Percentiles rank a stretch among this genome's conserved stretches.
These are phyloP conservation scores for Fusarium coicis DNA, from an alignment of 2,329 filamentous ascomycete species.

Conservation along the genomic window DNA sequence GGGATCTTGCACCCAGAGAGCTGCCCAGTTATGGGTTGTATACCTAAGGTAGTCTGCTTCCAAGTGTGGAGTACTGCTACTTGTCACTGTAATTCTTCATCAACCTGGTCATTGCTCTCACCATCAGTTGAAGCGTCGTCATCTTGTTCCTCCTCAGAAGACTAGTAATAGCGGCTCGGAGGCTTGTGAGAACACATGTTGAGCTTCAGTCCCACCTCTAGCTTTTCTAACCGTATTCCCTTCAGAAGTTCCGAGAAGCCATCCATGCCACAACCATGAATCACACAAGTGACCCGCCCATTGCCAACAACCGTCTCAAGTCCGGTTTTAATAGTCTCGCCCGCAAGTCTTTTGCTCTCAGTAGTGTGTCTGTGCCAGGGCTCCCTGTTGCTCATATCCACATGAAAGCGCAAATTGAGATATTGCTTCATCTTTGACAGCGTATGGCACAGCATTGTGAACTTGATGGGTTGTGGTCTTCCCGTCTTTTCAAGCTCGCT, in stretches of 20 bases:
- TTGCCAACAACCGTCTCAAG: not conserved
- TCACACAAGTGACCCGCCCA: not conserved
- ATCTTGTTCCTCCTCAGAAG: not conserved
- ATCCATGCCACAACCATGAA: not conserved
- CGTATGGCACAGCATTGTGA: not conserved
- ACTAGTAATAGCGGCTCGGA: not conserved
- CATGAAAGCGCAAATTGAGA: not conserved
- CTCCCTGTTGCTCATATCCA: not conserved
- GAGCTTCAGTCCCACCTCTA: not conserved
- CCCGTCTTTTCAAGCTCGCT: not conserved
- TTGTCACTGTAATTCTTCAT: not conserved
- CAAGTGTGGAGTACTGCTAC: not conserved
- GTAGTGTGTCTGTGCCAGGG: not conserved
- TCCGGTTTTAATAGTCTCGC: not conserved
- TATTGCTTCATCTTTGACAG: not conserved
- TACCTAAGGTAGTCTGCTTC: not conserved
- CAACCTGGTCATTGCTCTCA: not conserved
- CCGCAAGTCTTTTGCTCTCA: not conserved
- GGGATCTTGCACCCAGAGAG: not conserved
- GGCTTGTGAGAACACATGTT: not conserved
- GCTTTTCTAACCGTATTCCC: not conserved
- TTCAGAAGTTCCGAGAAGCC: not conserved
- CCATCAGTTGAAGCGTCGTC: not conserved
- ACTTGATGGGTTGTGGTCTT: not conserved
- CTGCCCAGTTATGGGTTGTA: not conserved